phyloP scores from a whole-genome alignment of 2,329 filamentous ascomycete genomes.

The Celoporthe dispersa region DNA sequence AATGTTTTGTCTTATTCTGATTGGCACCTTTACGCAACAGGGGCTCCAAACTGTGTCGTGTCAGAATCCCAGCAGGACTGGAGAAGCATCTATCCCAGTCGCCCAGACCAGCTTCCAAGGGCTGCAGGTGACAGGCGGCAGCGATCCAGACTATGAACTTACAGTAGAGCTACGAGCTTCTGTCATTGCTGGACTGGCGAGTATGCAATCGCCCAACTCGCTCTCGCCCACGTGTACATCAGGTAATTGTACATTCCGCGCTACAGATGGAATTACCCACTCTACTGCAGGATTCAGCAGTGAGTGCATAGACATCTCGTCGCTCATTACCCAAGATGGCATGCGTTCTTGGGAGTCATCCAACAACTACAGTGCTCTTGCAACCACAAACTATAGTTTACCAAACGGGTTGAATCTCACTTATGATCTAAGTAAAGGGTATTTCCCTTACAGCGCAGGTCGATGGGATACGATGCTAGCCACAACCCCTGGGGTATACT shows the following conservation, averaged over 20 bases:
- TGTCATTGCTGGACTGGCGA: slow-evolving; percentile 4
- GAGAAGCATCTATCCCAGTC: background rate
- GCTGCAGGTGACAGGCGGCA: background rate
- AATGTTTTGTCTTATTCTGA: background rate
- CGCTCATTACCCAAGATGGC: background rate
- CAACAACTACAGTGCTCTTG: background rate
- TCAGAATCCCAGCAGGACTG: background rate
- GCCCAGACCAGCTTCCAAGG: background rate
- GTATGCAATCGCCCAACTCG: background rate
- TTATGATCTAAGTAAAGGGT: background rate
- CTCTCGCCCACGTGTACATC: background rate
- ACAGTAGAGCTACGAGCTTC: background rate
- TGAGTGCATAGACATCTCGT: slow-evolving; percentile 3
- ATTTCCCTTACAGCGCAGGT: background rate
- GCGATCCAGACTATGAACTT: background rate
- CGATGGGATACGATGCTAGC: background rate
- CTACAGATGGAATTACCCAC: background rate
- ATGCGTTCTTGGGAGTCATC: background rate
- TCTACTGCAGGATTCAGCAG: background rate
- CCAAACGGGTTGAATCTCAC: background rate
- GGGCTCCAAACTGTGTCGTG: slow-evolving; percentile 5
- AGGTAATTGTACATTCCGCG: slow-evolving; percentile 8
- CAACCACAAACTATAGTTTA: background rate
- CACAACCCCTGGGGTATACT: too few relatives aligned
- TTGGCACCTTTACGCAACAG: slow-evolving; percentile 9